Base-by-base conservation (phyloP, 2,329 filamentous ascomycete species). In the Talaromyces sp. region DNA sequence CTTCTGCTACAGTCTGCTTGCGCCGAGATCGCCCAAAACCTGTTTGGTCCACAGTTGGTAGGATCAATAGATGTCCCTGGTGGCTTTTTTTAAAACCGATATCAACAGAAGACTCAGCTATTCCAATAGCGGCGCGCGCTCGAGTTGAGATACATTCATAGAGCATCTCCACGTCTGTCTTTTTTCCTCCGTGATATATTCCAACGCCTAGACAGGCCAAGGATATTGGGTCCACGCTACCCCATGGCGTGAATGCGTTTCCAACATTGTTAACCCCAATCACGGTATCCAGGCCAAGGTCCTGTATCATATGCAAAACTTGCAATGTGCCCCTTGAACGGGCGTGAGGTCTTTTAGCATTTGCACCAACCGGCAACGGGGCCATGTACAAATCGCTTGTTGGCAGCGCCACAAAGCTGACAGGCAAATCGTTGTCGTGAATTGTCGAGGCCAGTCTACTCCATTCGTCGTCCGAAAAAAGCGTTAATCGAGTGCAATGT, bases 301-400 rank as follows among this genome's bases (percentile, higher is more conserved):
- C 75, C 43, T 80, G 77, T 62, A 90, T 87, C 74, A 90, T 77
- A 3, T 82, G 75, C 0, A 83, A 79, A 1, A 90, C 75, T 50
- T 84, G 81, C 17, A 90, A 74, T 0, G 88, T 90, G 1, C 85
- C 87, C 61, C 87, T 79, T 1, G 79, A 75, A 7, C 75, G 68
- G 17, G 24, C 43, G 19, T 46, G 43, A 46, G 43, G 43, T 11
- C 43, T 46, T 14, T 46, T 24, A 19, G 14, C 3, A 6, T 24
- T 46, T 46, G 12, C n/a, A 10, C 19, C 51, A 2, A 32, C 26
- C 51, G 71, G 77, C 56, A 71, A 80, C 64, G 75, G 83, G 80
- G 90, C 89, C 86, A 90, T 90, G 72, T 86, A 89, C 3, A 90
- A 70, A 73, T 90, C 88, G 48, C 86, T 89, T 0, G 85, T 89